Base-by-base conservation (phyloP, 169 alveolate genomes). In the Plasmodium yoelii region DNA sequence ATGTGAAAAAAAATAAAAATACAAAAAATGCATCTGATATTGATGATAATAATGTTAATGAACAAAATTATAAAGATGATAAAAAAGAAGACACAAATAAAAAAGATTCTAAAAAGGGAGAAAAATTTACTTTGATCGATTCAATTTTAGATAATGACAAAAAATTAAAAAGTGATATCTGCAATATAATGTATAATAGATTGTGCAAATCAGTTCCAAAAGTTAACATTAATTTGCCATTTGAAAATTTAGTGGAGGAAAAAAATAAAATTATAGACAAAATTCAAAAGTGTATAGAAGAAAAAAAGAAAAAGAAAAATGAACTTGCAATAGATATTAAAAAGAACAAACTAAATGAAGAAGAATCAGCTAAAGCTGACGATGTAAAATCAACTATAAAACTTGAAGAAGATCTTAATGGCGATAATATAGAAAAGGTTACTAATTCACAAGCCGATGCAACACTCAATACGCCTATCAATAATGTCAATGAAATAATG, bases 131-230 rank as follows among this genome's bases (percentile, higher is more conserved):
- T 49, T 60, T 82, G 57, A n/a, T 42, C 13, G 90, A 82, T 70
- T n/a, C 90, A 18, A 71, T 82, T 5, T 47, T 82, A 24, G 90
- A 82, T 56, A 82, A 67, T 55, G 90, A 82, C 44, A 82, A 39
- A 18, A 65, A 67, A 67, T 82, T 82, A 67, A 82, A 67, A 57
- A 82, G 73, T 44, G 47, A 72, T 49, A 82, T 82, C 51, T 65
- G 80, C 44, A 82, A 61, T 70, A 55, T 47, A 51, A 82, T 82
- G 84, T 82, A 82, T 28, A 82, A 46, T 18, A 65, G 82, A 67
- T 67, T 82, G 13, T 82, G 90, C 59, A 82, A 82, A 22, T 49
- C 90, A 15, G 57, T 82, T 67, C 90, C 90, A 18, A 82, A 82
- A 49, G 82, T 82, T 67, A 68, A 82, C 42, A 82, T 82, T 18